Conservation (phyloP, 257 asterid genomes). For the Solanum pimpinellifolium region DNA sequence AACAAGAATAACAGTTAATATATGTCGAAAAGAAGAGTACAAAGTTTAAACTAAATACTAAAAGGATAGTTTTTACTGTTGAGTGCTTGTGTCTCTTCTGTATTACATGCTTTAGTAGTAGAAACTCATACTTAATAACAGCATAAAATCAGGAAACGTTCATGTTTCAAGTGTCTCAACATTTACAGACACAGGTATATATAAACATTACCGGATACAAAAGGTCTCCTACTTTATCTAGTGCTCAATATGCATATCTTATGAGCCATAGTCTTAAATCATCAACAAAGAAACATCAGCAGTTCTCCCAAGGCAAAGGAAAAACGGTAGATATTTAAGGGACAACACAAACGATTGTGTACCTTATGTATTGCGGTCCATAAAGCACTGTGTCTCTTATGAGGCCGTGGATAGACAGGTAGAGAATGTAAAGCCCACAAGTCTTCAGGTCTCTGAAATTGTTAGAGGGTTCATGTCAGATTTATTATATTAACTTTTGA, state of each 20-base stretch:
- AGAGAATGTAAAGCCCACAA: conserved; percentile 87
- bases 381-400: conserved; percentile 43
- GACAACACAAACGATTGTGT: not conserved
- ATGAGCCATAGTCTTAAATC: not conserved
- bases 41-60: not conserved
- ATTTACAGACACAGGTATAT: not conserved
- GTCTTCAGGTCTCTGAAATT: conserved; percentile 83
- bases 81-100: not conserved
- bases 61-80: not conserved
- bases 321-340: not conserved
- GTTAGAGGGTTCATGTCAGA: conserved; percentile 18
- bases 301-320: not conserved
- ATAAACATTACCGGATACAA: not conserved
- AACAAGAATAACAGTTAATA: not conserved
- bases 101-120: not conserved
- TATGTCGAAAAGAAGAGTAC: not conserved
- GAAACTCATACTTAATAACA: not conserved
- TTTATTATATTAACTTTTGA: not conserved
- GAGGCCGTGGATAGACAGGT: conserved; percentile 81
- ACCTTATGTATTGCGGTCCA: conserved; percentile 92
- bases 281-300: not conserved
- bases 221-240: not conserved
- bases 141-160: not conserved
- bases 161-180: not conserved
- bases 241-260: not conserved